Base-by-base conservation (phyloP, 139 green algal species). In the Micromonas pusilla region DNA sequence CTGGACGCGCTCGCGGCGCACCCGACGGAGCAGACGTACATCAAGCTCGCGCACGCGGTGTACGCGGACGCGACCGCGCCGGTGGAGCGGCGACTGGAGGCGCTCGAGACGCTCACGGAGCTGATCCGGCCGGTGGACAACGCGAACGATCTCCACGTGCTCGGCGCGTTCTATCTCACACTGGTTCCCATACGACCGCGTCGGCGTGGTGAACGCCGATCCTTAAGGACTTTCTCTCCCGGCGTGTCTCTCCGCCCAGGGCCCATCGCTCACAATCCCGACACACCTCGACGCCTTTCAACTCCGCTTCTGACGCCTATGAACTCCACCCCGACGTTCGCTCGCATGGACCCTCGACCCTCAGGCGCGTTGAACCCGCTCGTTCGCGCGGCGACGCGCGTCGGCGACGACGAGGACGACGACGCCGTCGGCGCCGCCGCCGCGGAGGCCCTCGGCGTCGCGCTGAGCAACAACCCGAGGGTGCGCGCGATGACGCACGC, bases 81-180 rank as follows among this genome's bases (percentile, higher is more conserved):
- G 2, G 13, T 1, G 2, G 4, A 52, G 2, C 19, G 25, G 1
- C 45, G 32, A 3, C 26, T 71, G 16, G 1, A 21, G 0, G 72
- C 72, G 16, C 33, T 78, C 31, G 31, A 68, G 3, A 6, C 3
- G 4, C 62, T 78, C 39, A 28, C 52, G 39, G 72, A 78, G 2
- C 21, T 70, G 19, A 45, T 68, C 23, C 16, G 30, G 52, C 72
- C 25, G 16, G 52, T 78, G 20, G 72, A 78, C 19, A 9, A 68
- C 19, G 72, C 72, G 54, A 70, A 70, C 33, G 72, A 78, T 53
- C 39, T 78, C 26, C 32, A 78, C 52, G 52, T 21, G 54, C 52
- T 78, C 26, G 52, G 52, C 30, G 72, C 23, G 26, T 52, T 70
- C 20, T 21, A 66, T 20, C n/a, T n/a, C n/a, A n/a, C n/a, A n/a